These are phyloP conservation scores for Rhizoctonia solani DNA, from an alignment of 1,284 basidiomycete species.

Conservation along the genomic window DNA sequence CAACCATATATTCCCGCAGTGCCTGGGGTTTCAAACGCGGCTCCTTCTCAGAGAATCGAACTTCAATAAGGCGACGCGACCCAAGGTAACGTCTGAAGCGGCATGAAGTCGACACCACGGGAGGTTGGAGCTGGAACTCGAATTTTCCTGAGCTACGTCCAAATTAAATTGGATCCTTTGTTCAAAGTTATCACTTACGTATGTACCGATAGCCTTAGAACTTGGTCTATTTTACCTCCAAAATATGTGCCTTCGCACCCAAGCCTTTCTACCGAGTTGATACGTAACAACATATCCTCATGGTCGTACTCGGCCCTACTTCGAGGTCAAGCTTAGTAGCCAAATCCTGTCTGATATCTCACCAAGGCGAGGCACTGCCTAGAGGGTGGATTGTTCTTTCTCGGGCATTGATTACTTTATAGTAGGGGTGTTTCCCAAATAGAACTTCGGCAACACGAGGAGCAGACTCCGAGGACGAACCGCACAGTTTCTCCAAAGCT, in stretches of 20 bases:
- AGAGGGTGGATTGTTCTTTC: neutral
- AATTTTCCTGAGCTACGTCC: constrained; percentile 3
- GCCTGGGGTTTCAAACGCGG: neutral
- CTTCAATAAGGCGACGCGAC: constrained; percentile 31
- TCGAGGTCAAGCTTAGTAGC: neutral
- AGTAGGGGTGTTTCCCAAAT: neutral
- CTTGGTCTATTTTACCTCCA: constrained; percentile 25
- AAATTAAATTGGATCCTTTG: neutral
- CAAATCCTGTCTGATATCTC: neutral
- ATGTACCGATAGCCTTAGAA: constrained; percentile 4
- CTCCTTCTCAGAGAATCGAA: constrained; percentile 31
- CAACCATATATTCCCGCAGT: neutral
- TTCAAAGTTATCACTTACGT: neutral
- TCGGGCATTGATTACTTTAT: neutral
- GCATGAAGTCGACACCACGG: constrained; percentile 20
- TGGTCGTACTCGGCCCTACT: constrained; percentile 24
- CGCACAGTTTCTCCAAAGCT: neutral
- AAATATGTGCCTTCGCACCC: constrained; percentile 12
- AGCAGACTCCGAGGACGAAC: constrained; percentile 3
- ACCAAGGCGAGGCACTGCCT: constrained; percentile 12
- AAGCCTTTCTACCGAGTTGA: neutral
- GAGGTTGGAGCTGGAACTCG: constrained; percentile 18
- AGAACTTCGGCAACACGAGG: constrained; percentile 10
- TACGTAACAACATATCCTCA: constrained; percentile 17
- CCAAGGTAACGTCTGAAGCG: constrained; percentile 35